Conservation (phyloP, 2,329 filamentous ascomycete genomes). For the Ascochyta koolunga region DNA sequence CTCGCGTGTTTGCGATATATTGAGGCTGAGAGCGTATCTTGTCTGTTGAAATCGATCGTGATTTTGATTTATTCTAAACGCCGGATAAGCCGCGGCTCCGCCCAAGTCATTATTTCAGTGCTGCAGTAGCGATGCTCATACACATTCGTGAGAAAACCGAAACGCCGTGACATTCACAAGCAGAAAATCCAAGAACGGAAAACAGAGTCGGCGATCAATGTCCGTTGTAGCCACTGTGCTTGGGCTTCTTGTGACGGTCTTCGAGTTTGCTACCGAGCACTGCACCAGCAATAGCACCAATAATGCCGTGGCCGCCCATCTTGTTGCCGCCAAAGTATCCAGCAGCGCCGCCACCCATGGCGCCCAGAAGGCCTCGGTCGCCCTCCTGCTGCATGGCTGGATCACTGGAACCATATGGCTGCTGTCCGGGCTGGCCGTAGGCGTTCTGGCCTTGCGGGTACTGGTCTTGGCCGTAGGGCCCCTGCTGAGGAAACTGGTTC, state of each 20-base stretch:
- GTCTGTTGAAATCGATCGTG: not conserved
- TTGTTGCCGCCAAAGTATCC: conserved; percentile 63
- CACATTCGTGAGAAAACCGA: not conserved
- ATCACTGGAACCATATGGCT: conserved; percentile 51
- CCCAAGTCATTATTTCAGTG: not conserved
- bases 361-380: conserved; percentile 64
- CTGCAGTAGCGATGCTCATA: not conserved
- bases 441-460: conserved; percentile 41
- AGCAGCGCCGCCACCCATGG: conserved; percentile 62
- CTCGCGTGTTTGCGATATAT: not conserved
- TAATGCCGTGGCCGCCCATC: conserved; percentile 60
- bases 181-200: not conserved
- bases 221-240: conserved; percentile 23
- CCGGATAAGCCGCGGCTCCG: not conserved
- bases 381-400: conserved; percentile 57
- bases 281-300: conserved; percentile 64
- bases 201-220: not conserved
- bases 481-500: conserved; percentile 51
- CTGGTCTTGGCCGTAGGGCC: conserved; percentile 47
- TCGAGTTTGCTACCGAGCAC: conserved; percentile 62
- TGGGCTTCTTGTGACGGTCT: conserved; percentile 58
- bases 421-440: conserved; percentile 47
- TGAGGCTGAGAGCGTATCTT: not conserved
- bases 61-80: conserved; percentile 4
- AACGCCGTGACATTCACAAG: not conserved